Evolutionary conservation across 768 basidiomycete species (phyloP).

Genomic region (Podaxis sp.): DNA sequence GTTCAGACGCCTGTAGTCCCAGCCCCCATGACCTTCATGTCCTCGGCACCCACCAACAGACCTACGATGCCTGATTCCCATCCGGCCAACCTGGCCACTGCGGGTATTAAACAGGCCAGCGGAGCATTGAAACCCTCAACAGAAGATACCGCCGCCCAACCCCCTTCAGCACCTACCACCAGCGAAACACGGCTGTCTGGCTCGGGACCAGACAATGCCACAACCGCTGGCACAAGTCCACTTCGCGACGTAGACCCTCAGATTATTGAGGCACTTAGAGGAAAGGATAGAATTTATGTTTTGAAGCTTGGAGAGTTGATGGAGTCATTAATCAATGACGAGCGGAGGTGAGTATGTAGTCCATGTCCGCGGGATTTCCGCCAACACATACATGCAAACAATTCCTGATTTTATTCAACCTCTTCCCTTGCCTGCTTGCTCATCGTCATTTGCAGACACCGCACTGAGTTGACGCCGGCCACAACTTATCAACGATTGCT

Average conservation of each 20-base stretch:
- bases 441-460: constrained; percentile 39
- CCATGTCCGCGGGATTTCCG: constrained; percentile 12
- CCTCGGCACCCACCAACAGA: constrained; percentile 6
- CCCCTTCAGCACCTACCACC: constrained; percentile 1
- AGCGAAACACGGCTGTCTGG: neutral
- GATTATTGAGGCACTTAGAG: constrained; percentile 81
- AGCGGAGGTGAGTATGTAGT: constrained; percentile 56
- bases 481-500: constrained; percentile 85
- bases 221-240: constrained; percentile 1
- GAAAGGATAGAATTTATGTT: constrained; percentile 87
- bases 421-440: constrained; percentile 7
- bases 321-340: constrained; percentile 69
- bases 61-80: constrained; percentile 16
- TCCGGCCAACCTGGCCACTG: constrained; percentile 9
- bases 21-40: constrained; percentile 14
- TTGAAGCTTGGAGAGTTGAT: constrained; percentile 86
- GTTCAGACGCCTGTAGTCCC: constrained; percentile 7
- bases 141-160: constrained; percentile 12
- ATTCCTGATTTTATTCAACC: neutral
- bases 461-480: constrained; percentile 64
- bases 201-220: constrained; percentile 7
- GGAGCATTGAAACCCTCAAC: constrained; percentile 1
- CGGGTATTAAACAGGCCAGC: neutral
- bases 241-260: constrained; percentile 64
- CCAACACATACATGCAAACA: constrained; percentile 1